phyloP scores from a whole-genome alignment of 345 rosid species.

The Lenwebbia sp. region DNA sequence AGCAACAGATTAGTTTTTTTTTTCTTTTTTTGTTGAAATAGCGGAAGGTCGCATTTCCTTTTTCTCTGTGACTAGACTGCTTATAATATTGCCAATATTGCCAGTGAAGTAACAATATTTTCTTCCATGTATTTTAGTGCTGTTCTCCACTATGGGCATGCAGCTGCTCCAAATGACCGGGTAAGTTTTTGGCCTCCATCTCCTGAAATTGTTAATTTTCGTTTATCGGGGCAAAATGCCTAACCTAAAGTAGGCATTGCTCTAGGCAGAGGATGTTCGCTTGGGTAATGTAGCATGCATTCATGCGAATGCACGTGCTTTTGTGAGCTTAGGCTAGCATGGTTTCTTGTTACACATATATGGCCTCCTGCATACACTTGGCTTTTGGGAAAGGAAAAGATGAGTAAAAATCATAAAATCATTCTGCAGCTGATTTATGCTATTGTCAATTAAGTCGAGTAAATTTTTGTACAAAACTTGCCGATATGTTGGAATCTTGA shows the following conservation, averaged over 20 bases:
- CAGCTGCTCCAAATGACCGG: conserved; percentile 98
- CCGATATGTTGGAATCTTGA: background rate
- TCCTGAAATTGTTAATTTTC: background rate
- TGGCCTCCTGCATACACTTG: background rate
- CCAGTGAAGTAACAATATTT: background rate
- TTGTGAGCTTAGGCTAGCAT: background rate
- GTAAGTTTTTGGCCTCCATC: conserved; percentile 14
- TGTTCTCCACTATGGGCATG: conserved; percentile 96
- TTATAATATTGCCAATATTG: background rate
- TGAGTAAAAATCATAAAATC: background rate
- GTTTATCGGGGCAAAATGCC: background rate
- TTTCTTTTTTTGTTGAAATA: background rate
- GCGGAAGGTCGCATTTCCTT: background rate
- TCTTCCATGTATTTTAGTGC: conserved; percentile 31
- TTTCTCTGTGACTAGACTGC: background rate
- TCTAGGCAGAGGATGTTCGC: background rate
- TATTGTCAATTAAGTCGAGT: background rate
- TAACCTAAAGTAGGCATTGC: background rate
- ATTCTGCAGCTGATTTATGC: background rate
- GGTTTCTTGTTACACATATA: background rate
- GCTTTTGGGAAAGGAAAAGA: background rate
- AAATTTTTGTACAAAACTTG: background rate
- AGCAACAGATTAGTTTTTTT: background rate
- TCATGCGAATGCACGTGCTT: background rate
- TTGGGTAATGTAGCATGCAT: background rate